A percentile compares a stretch with the other conserved stretches of the same genome.
Evolutionary conservation across 805 yeast genomes (phyloP).

Genomic region (Wickerhamiella qilinensis): DNA sequence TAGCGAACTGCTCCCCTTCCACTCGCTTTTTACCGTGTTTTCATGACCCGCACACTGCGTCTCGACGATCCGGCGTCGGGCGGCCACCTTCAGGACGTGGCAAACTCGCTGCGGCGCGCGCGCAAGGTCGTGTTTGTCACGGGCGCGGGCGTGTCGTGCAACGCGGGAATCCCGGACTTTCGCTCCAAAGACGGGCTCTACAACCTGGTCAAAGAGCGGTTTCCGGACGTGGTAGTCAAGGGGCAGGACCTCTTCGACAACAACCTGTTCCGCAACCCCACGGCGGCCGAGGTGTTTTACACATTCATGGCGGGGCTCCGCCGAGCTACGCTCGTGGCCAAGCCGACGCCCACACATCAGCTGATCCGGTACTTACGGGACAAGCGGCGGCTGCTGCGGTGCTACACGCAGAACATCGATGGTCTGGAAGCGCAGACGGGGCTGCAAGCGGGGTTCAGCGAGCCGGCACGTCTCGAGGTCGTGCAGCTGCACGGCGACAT

Average conservation of each 20-base stretch:
- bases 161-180: conserved; percentile 95
- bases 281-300: conserved; percentile 59
- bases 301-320: conserved; percentile 77
- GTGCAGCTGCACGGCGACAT: conserved; percentile 87
- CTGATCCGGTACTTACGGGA: conserved; percentile 48
- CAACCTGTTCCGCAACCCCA: conserved; percentile 54
- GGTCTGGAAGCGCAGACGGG: conserved; percentile 60
- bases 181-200: conserved; percentile 74
- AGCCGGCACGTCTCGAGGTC: conserved; percentile 55
- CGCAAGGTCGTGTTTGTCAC: conserved; percentile 43
- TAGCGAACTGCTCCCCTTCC: too few relatives aligned
- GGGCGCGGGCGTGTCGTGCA: conserved; percentile 94
- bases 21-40: too few relatives aligned
- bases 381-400: conserved; percentile 53
- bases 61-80: background rate
- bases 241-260: conserved; percentile 90
- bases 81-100: conserved; percentile 27
- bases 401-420: conserved; percentile 93
- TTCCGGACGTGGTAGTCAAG: conserved; percentile 45
- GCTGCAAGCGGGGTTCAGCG: conserved; percentile 30
- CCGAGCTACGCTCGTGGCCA: conserved; percentile 42
- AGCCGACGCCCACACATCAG: conserved; percentile 71
- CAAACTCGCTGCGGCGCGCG: conserved; percentile 30
- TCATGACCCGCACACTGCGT: background rate
- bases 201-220: conserved; percentile 46